A percentile compares a stretch with the other conserved stretches of the same genome.
phyloP scores from a whole-genome alignment of 1,284 basidiomycete species.

The Psilocybe mexicana region DNA sequence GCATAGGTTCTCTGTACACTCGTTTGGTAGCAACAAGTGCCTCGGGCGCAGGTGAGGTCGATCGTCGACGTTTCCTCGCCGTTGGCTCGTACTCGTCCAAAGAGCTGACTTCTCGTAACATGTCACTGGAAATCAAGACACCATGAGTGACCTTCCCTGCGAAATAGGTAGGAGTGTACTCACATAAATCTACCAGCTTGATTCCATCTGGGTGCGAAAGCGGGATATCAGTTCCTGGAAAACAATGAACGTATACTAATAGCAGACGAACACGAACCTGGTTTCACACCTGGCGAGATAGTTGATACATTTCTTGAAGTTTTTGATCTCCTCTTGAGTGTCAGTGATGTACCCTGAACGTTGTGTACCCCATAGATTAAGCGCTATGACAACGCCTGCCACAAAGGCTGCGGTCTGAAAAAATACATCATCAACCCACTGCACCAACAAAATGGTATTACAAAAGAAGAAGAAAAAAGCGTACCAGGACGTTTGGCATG shows the following conservation, averaged over 20 bases:
- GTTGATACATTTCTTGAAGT: constrained; percentile 68
- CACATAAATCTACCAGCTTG: constrained; percentile 42
- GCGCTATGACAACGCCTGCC: constrained; percentile 61
- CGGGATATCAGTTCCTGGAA: neutral
- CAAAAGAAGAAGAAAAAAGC: neutral
- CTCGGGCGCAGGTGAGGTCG: neutral
- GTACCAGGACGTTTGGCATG: constrained; percentile 31
- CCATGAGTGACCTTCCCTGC: neutral
- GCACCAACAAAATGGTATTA: neutral
- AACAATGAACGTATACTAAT: neutral
- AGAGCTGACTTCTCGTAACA: constrained; percentile 24
- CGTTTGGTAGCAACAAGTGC: neutral
- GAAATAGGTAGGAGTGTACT: constrained; percentile 7
- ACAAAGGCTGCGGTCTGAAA: constrained; percentile 33
- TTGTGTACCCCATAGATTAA: constrained; percentile 71
- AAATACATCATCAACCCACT: neutral
- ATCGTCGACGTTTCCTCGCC: neutral
- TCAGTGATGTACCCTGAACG: constrained; percentile 52
- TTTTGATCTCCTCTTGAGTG: constrained; percentile 56
- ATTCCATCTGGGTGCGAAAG: constrained; percentile 27
- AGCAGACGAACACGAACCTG: constrained; percentile 20
- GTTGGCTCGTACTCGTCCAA: constrained; percentile 16
- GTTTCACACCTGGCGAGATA: constrained; percentile 45
- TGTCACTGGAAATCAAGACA: constrained; percentile 20
- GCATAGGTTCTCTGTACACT: neutral